A percentile compares a stretch with the other conserved stretches of the same genome.
These are phyloP conservation scores for Penicillium capsulatum DNA, from an alignment of 2,329 filamentous ascomycete species.

Conservation along the genomic window DNA sequence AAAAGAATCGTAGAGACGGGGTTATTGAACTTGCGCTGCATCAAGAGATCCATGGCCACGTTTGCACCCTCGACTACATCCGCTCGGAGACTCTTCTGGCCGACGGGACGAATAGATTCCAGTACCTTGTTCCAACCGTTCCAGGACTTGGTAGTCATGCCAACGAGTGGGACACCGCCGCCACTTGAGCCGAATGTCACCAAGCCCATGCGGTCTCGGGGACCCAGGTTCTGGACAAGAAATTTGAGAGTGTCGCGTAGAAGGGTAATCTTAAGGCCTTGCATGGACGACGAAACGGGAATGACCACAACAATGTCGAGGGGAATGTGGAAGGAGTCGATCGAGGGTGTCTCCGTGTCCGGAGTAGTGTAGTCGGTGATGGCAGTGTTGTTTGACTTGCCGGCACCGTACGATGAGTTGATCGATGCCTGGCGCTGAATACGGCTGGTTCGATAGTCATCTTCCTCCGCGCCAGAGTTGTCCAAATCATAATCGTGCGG, in stretches of 20 bases:
- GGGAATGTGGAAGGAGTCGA: slow-evolving; percentile 78
- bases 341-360: slow-evolving; percentile 48
- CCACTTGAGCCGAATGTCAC: slow-evolving; percentile 95
- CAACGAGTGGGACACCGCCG: slow-evolving; percentile 90
- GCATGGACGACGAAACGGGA: slow-evolving; percentile 96
- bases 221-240: slow-evolving; percentile 82
- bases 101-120: slow-evolving; percentile 82
- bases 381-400: slow-evolving; percentile 78
- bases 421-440: slow-evolving; percentile 73
- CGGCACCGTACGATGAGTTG: slow-evolving; percentile 75
- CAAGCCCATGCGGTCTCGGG: slow-evolving; percentile 91
- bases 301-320: slow-evolving; percentile 95
- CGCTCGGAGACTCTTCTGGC: slow-evolving; percentile 91
- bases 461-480: slow-evolving; percentile 78
- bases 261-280: slow-evolving; percentile 96
- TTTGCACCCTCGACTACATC: slow-evolving; percentile 98
- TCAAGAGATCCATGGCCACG: slow-evolving; percentile 95
- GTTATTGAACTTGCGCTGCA: slow-evolving; percentile 96
- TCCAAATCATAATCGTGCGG: slow-evolving; percentile 77
- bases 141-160: slow-evolving; percentile 96
- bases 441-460: slow-evolving; percentile 64
- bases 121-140: slow-evolving; percentile 83
- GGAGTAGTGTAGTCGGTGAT: slow-evolving; percentile 87
- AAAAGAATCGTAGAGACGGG: slow-evolving; percentile 92
- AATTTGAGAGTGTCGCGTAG: slow-evolving; percentile 89